Evolutionary conservation across 257 asterid species (phyloP), one percentile per base, ranked within the genome.

Genomic region (Solanum piurae): DNA sequence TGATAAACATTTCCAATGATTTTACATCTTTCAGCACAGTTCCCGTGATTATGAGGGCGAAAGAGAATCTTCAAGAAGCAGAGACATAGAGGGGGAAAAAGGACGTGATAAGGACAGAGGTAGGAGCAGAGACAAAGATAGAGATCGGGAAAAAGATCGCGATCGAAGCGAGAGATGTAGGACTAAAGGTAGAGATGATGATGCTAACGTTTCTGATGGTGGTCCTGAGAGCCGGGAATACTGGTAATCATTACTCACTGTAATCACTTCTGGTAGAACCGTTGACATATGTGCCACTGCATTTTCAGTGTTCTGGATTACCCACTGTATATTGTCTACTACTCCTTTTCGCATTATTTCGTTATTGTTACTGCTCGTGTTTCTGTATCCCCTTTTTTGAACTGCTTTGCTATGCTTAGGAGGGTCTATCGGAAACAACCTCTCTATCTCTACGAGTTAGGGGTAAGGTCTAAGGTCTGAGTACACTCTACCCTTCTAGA

Each of bases 121-220:
- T 86, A 86, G 58, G 84, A 77, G 69, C 34, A 86, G 84, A 52
- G 83, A 85, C 60, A 69, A 31, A 27, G 87, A 86, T 46, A 89
- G 90, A 90, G 92, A 94, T 82, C 88, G 92, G n/a, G 95, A 91
- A 27, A 94, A 86, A 84, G 99, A 94, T 62, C 94, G 91, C 27
- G 98, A 92, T 83, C 95, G 92, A 58, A 89, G 95, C 88, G 98
- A 93, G 83, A 94, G 93, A 88, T 93, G 88, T 88, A 94, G 94
- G 89, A 93, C 96, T 52, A 92, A 93, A 92, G 98, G 92, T 66
- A 91, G 91, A 89, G 98, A 91, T 87, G 96, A 90, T 52, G 88
- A 60, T 33, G 58, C 44, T 44, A 76, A 21, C 1, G 12, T 27
- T 86, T 71, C 80, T 86, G 98, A 93, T 80, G 94, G 91, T 90